A percentile compares a stretch with the other conserved stretches of the same genome.
Evolutionary conservation across 225 moss, liverwort and hornwort genomes (phyloP).

Genomic region (Anthoceros angustus): DNA sequence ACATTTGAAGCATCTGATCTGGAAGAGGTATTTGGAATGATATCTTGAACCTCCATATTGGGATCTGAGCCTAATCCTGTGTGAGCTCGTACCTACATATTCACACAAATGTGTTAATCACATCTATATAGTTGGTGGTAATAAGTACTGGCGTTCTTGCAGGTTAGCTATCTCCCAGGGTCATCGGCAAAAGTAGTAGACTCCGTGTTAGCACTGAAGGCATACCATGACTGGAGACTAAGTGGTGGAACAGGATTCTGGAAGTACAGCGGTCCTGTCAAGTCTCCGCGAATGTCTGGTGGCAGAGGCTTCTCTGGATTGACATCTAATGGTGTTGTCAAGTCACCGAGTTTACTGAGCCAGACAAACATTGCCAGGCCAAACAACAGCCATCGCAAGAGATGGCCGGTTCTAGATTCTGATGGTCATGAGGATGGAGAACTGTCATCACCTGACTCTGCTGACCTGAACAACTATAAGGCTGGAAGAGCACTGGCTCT

Average conservation of each 20-base stretch:
- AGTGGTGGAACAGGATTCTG: constrained; percentile 40
- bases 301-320: background rate
- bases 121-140: background rate
- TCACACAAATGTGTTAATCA: background rate
- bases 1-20: constrained; percentile 45
- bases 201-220: constrained; percentile 36
- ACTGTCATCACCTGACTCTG: constrained; percentile 15
- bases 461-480: background rate
- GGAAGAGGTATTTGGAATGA: constrained; percentile 21
- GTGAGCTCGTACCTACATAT: too few relatives aligned
- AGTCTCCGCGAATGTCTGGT: background rate
- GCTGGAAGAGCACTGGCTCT: background rate
- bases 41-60: background rate
- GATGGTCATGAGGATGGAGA: constrained; percentile 23
- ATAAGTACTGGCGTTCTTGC: background rate
- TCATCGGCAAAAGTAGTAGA: constrained; percentile 47
- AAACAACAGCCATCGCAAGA: constrained; percentile 17
- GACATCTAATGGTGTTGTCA: background rate
- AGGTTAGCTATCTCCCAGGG: constrained; percentile 29
- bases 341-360: background rate
- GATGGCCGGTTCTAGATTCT: constrained; percentile 29
- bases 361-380: background rate
- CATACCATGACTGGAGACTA: constrained; percentile 43
- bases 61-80: too few relatives aligned
- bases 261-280: constrained; percentile 34